These are phyloP conservation scores for Neurospora sp. DNA, from an alignment of 495 filamentous ascomycete species.

Conservation along the genomic window DNA sequence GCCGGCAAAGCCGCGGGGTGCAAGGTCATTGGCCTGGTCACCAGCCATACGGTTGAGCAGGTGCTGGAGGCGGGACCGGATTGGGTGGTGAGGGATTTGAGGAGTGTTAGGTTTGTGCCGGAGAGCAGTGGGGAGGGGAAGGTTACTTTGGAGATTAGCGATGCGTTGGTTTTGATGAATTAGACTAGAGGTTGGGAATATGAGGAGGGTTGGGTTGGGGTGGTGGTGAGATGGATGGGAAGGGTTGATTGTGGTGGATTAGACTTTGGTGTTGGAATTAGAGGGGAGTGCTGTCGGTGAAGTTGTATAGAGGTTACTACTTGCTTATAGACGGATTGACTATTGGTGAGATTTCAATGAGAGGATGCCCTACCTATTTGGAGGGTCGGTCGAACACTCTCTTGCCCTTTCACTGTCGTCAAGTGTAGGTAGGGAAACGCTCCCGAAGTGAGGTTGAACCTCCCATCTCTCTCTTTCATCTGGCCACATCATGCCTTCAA, in stretches of 20 bases:
- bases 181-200: not conserved
- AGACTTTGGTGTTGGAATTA: not conserved
- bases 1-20: constrained; percentile 86
- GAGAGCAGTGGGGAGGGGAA: constrained; percentile 25
- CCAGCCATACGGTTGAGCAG: constrained; percentile 67
- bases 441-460: not conserved
- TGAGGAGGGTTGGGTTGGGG: not conserved
- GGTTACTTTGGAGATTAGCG: constrained; percentile 43
- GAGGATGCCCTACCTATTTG: not conserved
- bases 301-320: not conserved
- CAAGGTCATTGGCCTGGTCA: constrained; percentile 76
- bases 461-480: not conserved
- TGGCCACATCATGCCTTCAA: not conserved
- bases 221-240: not conserved
- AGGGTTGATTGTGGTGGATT: not conserved
- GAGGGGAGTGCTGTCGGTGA: not conserved
- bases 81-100: constrained; percentile 77
- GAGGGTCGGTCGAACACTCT: not conserved
- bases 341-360: not conserved
- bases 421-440: not conserved
- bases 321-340: not conserved
- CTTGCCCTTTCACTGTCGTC: not conserved
- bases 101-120: constrained; percentile 50
- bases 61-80: constrained; percentile 66
- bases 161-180: constrained; percentile 19